A percentile compares a stretch with the other conserved stretches of the same genome.
Conservation (phyloP, 345 rosid species). For the Salix dunnii region DNA sequence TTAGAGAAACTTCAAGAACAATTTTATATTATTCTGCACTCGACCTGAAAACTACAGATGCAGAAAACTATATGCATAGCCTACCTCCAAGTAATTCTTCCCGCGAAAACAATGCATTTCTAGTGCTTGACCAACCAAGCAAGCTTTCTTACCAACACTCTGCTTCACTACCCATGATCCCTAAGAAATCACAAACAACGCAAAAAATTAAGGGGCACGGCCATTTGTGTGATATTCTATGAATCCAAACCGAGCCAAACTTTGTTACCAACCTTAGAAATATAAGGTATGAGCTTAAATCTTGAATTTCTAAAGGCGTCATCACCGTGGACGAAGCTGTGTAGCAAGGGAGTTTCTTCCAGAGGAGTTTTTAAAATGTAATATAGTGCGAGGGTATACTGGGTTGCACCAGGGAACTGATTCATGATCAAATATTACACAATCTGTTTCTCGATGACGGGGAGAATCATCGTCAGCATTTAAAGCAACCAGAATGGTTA, state of each 20-base stretch:
- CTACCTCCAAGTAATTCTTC: conserved; percentile 82
- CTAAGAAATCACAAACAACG: conserved; percentile 26
- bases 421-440: background rate
- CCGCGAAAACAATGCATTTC: conserved; percentile 63
- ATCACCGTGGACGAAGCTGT: conserved; percentile 78
- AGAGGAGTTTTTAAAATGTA: conserved; percentile 68
- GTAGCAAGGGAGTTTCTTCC: conserved; percentile 66
- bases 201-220: background rate
- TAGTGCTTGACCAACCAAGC: conserved; percentile 77
- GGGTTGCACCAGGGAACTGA: conserved; percentile 71
- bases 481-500: background rate
- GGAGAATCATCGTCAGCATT: background rate
- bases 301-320: conserved; percentile 88
- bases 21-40: background rate
- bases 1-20: too few species aligned
- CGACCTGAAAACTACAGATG: background rate
- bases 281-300: conserved; percentile 86
- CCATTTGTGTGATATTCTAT: background rate
- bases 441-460: background rate
- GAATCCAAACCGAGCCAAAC: background rate
- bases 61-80: background rate
- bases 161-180: conserved; percentile 98
- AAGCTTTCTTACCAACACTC: conserved; percentile 87
- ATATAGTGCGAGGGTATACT: conserved; percentile 63
- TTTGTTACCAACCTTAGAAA: conserved; percentile 59